Base-by-base conservation (phyloP, 2,329 filamentous ascomycete species). In the Diaporthe batatas region DNA sequence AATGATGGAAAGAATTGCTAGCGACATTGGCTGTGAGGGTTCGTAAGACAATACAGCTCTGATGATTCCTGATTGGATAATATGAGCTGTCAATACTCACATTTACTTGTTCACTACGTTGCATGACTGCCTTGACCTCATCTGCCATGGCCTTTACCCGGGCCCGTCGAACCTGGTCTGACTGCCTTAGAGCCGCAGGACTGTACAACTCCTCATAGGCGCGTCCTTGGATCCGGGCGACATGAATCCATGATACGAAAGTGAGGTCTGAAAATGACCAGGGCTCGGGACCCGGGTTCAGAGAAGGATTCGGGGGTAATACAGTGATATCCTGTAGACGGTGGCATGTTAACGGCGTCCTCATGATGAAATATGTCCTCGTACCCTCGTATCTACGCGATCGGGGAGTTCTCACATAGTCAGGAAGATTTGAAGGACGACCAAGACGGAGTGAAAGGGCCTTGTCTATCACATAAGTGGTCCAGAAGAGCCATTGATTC, bases 401-500 rank as follows among this genome's bases (percentile, higher is more conserved):
- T 23, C 0, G 11, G 29, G 12, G 1, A 4, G 18, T 51, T 5
- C 59, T 65, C 44, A 65, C 59, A 36, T 3, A 65, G 59, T 65
- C 59, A 1, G 44, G 59, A 11, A 65, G n/a, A 51, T 65, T 65
- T 51, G 59, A 23, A 34, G 59, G 59, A 2, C 59, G 59, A 36
- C 59, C 59, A 36, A 65, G 59, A 21, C 59, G 59, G 18, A 65
- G 59, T 34, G 44, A 65, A 21, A 65, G 59, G 6, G 59, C 44
- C 25, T 65, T 65, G n/a, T 65, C 59, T 21, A 65, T 65, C 21
- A 65, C 59, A 51, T 65, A 65, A 18, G 59, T 65, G 21, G 59
- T 65, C 59, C 59, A 65, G 32, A 65, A 65, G 10, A 65, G 59
- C 59, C 59, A 65, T 11, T 51, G 23, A 2, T 34, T 65, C 23